A percentile compares a stretch with the other conserved stretches of the same genome.
These are phyloP conservation scores for Amaranthus tricolor DNA, from an alignment of 179 eudicot genomes.

Conservation along the genomic window DNA sequence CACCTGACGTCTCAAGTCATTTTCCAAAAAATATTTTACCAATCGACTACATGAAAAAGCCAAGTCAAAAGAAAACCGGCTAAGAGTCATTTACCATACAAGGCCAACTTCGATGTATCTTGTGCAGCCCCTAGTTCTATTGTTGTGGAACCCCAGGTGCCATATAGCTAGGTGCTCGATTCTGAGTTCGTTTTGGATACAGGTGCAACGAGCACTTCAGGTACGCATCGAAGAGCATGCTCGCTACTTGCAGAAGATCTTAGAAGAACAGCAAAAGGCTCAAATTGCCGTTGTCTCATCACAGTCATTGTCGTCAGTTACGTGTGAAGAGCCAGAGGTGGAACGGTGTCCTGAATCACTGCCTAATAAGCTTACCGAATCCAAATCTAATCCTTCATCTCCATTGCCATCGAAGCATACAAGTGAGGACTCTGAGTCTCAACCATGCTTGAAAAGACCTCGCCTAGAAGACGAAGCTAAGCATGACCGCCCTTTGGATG, in stretches of 20 bases:
- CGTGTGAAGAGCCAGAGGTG: constrained; percentile 19
- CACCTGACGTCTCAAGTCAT: too few relatives aligned
- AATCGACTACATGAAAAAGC: too few relatives aligned
- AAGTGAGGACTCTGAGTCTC: constrained; percentile 21
- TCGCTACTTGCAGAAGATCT: constrained; percentile 45
- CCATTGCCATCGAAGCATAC: constrained; percentile 24
- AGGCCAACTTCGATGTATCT: too few relatives aligned
- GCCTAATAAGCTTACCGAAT: constrained; percentile 22
- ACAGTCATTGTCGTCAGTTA: constrained; percentile 23
- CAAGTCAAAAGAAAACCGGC: too few relatives aligned
- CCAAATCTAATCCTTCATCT: constrained; percentile 28
- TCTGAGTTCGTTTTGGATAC: background rate
- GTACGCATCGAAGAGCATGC: constrained; percentile 51
- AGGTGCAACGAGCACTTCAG: constrained; percentile 50
- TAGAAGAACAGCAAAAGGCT: constrained; percentile 46
- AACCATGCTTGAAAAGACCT: constrained; percentile 29
- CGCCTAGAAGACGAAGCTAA: constrained; percentile 20
- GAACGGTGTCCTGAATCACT: constrained; percentile 25
- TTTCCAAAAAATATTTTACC: too few relatives aligned
- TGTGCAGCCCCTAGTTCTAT: too few relatives aligned
- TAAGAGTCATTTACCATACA: too few relatives aligned
- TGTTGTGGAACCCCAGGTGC: too few relatives aligned
- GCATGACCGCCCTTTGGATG: constrained; percentile 22
- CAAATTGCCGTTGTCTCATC: constrained; percentile 29
- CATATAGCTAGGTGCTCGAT: too few relatives aligned